Conservation (phyloP, 108 stramenopile genomes). For the Chaetoceros tenuissimus region DNA sequence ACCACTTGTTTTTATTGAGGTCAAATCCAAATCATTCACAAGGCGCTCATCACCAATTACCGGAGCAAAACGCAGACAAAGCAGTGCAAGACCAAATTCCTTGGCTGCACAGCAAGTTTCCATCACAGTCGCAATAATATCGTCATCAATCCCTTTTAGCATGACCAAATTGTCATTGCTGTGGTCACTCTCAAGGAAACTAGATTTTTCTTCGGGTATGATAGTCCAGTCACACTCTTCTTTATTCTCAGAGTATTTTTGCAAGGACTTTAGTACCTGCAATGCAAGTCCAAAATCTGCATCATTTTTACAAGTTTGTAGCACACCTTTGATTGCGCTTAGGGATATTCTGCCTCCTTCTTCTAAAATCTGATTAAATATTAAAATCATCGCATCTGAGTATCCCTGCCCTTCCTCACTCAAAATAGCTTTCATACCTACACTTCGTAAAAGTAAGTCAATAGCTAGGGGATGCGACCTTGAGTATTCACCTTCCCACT, state of each 20-base stretch:
- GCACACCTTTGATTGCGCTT: conserved; percentile 45
- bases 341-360: conserved; percentile 41
- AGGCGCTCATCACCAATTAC: background rate
- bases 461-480: conserved; percentile 44
- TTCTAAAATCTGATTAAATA: conserved; percentile 38
- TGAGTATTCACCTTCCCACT: conserved; percentile 66
- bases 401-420: conserved; percentile 7
- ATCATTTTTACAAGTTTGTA: conserved; percentile 55
- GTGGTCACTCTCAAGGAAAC: conserved; percentile 2
- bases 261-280: conserved; percentile 8
- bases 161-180: background rate
- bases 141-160: background rate
- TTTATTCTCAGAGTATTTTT: conserved; percentile 2
- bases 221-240: conserved; percentile 2
- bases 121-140: conserved; percentile 27
- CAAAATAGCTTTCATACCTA: conserved; percentile 17
- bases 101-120: conserved; percentile 49
- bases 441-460: conserved; percentile 55
- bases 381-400: conserved; percentile 20
- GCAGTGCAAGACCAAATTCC: conserved; percentile 45
- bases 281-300: conserved; percentile 44
- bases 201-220: conserved; percentile 4
- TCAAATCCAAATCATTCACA: background rate
- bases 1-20: no score
- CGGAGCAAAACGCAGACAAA: conserved; percentile 19